Evolutionary conservation across 768 basidiomycete species (phyloP).

Genomic region (Pleurotus sapidus): DNA sequence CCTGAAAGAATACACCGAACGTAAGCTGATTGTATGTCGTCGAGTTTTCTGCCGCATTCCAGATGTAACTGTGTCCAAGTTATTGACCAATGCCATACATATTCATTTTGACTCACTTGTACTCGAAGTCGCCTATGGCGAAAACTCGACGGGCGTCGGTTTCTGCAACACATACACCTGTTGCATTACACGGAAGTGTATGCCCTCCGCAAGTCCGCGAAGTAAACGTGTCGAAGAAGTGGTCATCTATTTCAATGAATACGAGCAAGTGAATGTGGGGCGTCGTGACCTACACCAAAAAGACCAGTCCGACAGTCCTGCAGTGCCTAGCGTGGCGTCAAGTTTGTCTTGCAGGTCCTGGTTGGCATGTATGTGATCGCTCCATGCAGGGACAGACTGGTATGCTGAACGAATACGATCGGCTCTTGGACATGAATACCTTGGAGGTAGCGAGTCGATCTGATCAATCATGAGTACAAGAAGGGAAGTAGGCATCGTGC

Average conservation of each 20-base stretch:
- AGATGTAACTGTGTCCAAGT: constrained; percentile 11
- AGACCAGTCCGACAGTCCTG: constrained; percentile 11
- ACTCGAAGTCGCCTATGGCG: constrained; percentile 14
- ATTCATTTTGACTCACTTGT: constrained; percentile 9
- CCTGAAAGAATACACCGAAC: constrained; percentile 15
- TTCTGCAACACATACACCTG: constrained; percentile 12
- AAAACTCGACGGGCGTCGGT: constrained; percentile 11
- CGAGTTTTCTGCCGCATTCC: constrained; percentile 14
- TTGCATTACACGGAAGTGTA: constrained; percentile 14
- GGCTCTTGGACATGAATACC: constrained; percentile 14
- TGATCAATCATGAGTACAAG: neutral
- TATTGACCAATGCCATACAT: too few relatives aligned
- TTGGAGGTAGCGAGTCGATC: constrained; percentile 15
- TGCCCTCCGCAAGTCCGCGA: constrained; percentile 14
- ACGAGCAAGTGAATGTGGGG: neutral
- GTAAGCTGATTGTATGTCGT: constrained; percentile 12
- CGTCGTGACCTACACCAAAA: constrained; percentile 11
- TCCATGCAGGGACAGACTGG: constrained; percentile 15
- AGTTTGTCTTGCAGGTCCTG: constrained; percentile 10
- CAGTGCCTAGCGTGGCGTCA: constrained; percentile 11
- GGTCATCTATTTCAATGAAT: constrained; percentile 9
- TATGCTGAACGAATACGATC: constrained; percentile 13
- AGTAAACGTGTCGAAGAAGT: constrained; percentile 14
- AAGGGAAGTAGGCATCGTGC: too few relatives aligned
- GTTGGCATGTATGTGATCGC: constrained; percentile 10